phyloP scores from a whole-genome alignment of 371 early-diverging fungal species.

The Amoeboaphelidium protococcarum region DNA sequence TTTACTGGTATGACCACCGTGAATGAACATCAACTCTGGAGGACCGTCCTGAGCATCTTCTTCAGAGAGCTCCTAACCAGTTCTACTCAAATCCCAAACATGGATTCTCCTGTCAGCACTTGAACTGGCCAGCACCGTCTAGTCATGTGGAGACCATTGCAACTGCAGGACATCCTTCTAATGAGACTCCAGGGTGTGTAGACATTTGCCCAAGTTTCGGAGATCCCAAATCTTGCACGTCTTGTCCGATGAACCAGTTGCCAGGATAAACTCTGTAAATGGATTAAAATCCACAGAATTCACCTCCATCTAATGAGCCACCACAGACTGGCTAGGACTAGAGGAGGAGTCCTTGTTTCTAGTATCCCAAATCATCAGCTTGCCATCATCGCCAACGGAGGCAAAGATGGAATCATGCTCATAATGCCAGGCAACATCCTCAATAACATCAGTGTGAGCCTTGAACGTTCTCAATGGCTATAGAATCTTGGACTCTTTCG shows the following conservation, averaged over 20 bases:
- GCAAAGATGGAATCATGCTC: slow-evolving; percentile 54
- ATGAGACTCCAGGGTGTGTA: slow-evolving; percentile 72
- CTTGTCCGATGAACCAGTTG: slow-evolving; percentile 86
- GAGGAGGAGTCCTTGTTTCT: slow-evolving; percentile 17
- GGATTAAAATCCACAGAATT: slow-evolving; percentile 84
- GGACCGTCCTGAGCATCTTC: slow-evolving; percentile 96
- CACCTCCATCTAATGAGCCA: slow-evolving; percentile 71
- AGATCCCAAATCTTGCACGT: slow-evolving; percentile 89
- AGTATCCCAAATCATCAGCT: slow-evolving; percentile 58
- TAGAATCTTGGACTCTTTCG: slow-evolving; percentile 35
- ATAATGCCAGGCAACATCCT: slow-evolving; percentile 85
- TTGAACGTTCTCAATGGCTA: slow-evolving; percentile 40
- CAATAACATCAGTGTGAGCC: slow-evolving; percentile 72
- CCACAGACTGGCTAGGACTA: slow-evolving; percentile 33
- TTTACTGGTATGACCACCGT: slow-evolving; percentile 93
- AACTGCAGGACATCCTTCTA: slow-evolving; percentile 74
- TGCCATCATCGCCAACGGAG: slow-evolving; percentile 85
- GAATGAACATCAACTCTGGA: slow-evolving; percentile 92
- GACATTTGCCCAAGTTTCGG: slow-evolving; percentile 47
- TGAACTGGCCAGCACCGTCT: slow-evolving; percentile 71
- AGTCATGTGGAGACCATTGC: slow-evolving; percentile 80
- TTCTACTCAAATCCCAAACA: slow-evolving; percentile 83
- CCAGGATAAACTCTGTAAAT: slow-evolving; percentile 52
- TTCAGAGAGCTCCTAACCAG: slow-evolving; percentile 78
- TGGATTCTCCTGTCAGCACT: slow-evolving; percentile 72